phyloP scores from a whole-genome alignment of 352 stramenopile species.

The Globisporangium okanoganense region DNA sequence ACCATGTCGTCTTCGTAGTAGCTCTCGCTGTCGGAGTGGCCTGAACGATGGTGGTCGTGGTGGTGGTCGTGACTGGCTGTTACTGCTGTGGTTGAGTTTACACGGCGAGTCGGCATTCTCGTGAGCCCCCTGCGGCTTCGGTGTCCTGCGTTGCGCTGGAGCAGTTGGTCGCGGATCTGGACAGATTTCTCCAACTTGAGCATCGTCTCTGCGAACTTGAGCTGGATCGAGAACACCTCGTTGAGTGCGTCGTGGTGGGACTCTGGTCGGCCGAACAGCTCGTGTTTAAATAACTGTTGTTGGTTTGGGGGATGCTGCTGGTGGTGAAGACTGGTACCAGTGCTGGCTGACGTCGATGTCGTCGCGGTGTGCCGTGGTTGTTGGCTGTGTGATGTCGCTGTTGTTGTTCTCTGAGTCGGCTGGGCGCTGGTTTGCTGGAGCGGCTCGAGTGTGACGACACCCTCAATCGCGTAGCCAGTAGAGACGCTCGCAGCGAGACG shows the following conservation, averaged over 20 bases:
- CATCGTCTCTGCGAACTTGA: conserved; percentile 76
- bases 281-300: neutral
- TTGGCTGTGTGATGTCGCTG: neutral
- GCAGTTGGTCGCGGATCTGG: conserved; percentile 48
- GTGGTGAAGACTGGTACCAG: neutral
- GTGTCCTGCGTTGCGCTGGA: conserved; percentile 15
- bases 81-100: neutral
- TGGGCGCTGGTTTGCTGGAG: conserved; percentile 2
- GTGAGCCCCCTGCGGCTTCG: neutral
- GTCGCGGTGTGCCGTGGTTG: neutral
- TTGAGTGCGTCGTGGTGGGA: conserved; percentile 33
- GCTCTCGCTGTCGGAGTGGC: conserved; percentile 14
- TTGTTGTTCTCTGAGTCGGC: neutral
- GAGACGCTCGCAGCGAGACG: neutral
- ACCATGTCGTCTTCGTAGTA: conserved; percentile 13
- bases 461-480: conserved; percentile 45
- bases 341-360: neutral
- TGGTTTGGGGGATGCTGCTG: neutral
- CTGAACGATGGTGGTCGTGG: neutral
- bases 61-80: neutral
- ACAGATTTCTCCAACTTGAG: conserved; percentile 64
- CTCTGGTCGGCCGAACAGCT: neutral
- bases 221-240: conserved; percentile 60
- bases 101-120: neutral
- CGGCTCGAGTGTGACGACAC: conserved; percentile 48